Evolutionary conservation across 78 protist genomes (phyloP).

Genomic region (Creolimax fragrantissima): DNA sequence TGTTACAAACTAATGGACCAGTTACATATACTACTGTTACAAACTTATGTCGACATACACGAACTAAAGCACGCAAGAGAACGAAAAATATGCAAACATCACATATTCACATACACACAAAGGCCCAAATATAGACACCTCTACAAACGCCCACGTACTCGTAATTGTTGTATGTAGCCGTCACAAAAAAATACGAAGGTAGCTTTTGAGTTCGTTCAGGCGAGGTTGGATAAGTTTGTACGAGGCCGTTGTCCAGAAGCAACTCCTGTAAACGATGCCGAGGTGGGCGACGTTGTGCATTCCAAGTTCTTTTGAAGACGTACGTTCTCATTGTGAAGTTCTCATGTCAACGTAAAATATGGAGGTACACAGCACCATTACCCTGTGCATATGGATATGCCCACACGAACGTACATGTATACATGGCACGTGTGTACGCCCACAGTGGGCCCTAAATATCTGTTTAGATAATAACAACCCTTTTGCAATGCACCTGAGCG

Average conservation of each 20-base stretch:
- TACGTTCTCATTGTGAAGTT: too few species aligned
- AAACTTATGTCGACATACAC: too few species aligned
- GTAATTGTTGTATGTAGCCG: background rate
- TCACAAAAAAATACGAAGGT: background rate
- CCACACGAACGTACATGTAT: too few species aligned
- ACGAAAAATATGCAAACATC: too few species aligned
- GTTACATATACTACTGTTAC: background rate
- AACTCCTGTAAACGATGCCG: background rate
- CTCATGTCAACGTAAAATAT: too few species aligned
- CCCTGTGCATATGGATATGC: too few species aligned
- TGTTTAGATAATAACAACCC: too few species aligned
- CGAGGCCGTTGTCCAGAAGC: background rate
- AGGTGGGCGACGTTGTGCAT: background rate
- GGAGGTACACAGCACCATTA: too few species aligned
- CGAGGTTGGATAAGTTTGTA: background rate
- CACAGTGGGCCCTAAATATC: too few species aligned
- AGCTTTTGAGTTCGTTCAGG: background rate
- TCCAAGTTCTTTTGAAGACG: background rate
- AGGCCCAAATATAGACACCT: background rate
- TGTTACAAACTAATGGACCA: background rate
- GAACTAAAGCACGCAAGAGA: too few species aligned
- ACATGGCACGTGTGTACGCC: too few species aligned
- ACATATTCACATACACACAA: background rate
- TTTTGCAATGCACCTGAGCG: too few species aligned
- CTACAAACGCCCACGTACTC: background rate